These are phyloP conservation scores for Yamadazyma trypodendri DNA, from an alignment of 1,139 yeast genomes.

Conservation along the genomic window DNA sequence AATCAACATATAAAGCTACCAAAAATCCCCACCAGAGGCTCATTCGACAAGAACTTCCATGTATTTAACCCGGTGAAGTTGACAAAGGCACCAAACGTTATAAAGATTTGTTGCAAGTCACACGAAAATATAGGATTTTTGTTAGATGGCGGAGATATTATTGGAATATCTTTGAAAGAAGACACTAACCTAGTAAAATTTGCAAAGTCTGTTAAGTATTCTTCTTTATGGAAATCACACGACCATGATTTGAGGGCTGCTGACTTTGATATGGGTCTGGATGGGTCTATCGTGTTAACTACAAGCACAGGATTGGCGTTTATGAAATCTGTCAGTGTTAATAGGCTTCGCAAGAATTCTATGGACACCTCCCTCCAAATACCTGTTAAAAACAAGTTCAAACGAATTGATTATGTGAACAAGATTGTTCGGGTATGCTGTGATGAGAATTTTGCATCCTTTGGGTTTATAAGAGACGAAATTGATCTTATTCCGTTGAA, in stretches of 20 bases:
- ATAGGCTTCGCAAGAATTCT: constrained; percentile 30
- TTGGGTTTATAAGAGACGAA: constrained; percentile 69
- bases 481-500: constrained; percentile 52
- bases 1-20: constrained; percentile 55
- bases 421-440: constrained; percentile 60
- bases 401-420: constrained; percentile 52
- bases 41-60: constrained; percentile 47
- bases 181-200: constrained; percentile 23
- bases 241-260: constrained; percentile 47
- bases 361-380: constrained; percentile 29
- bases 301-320: constrained; percentile 69
- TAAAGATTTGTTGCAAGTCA: constrained; percentile 33
- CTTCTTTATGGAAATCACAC: constrained; percentile 53
- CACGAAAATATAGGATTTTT: constrained; percentile 42
- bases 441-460: constrained; percentile 65
- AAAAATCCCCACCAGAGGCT: constrained; percentile 31
- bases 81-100: constrained; percentile 38
- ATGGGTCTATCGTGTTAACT: constrained; percentile 68
- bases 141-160: constrained; percentile 52
- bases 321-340: constrained; percentile 18
- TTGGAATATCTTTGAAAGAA: constrained; percentile 17
- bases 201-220: constrained; percentile 34
- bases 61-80: constrained; percentile 51
- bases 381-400: constrained; percentile 48
- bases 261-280: constrained; percentile 67